Evolutionary conservation across 176 grass and related monocot genomes (phyloP), one percentile per base, ranked within the genome.

Genomic region (Bothriochloa decipiens): DNA sequence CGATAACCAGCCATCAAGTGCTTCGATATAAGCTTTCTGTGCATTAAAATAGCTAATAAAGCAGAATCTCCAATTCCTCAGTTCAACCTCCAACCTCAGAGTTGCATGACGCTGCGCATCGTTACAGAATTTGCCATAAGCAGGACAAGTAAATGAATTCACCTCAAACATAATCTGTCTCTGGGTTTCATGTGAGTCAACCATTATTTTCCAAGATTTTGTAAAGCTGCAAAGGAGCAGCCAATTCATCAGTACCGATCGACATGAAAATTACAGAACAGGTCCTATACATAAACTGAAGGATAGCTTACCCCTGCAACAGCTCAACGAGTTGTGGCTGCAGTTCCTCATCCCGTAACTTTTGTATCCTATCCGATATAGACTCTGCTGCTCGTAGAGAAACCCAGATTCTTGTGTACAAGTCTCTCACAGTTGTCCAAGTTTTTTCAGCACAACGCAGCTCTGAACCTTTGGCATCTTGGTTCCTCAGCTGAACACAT

Each of bases 151-250:
- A 77, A 98, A 98, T 39, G 85, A 90, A 72, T 92, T 93, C 55
- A 98, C 96, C 74, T 94, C 91, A 67, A 98, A 98, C 89, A 98
- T 98, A 76, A 98, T 98, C 75, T 98, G 92, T 49, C 94, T 92
- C 86, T 98, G 96, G 66, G 91, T 85, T 83, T 98, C 96, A 81
- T 98, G 96, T 0, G 92, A 95, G 26, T 98, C 93, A 0, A 93
- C 85, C 96, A 98, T 98, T 87, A 85, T 74, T 91, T 95, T 98
- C 93, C 93, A 98, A 81, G 85, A 86, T 77, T 86, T 92, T 23
- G 42, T 77, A 50, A 98, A 81, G 45, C 96, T 98, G 92, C 82
- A 53, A 81, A 60, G 6, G 42, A 68, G 15, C 73, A 91, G 27
- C 20, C 33, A 72, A 67, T 46, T 11, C 11, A 53, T 89, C 55